phyloP scores from a whole-genome alignment of 768 basidiomycete genomes.

The Boletus pseudo-olivaceus region DNA sequence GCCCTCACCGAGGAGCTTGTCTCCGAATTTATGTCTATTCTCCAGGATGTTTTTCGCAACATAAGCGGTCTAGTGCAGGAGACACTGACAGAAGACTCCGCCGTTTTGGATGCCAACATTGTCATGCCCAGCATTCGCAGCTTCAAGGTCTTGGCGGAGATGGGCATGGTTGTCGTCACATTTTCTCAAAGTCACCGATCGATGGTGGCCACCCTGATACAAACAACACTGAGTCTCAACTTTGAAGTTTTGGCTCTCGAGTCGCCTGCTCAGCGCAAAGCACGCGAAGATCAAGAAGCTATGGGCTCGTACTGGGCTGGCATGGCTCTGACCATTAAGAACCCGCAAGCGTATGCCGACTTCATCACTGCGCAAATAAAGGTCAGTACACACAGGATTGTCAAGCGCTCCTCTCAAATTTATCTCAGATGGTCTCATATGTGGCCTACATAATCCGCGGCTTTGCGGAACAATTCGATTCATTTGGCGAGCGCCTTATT shows the following conservation, averaged over 20 bases:
- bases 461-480: constrained; percentile 57
- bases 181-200: constrained; percentile 80
- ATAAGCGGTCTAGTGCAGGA: constrained; percentile 70
- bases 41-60: constrained; percentile 74
- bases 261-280: constrained; percentile 75
- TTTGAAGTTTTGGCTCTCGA: constrained; percentile 77
- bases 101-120: constrained; percentile 48
- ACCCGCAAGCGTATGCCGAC: constrained; percentile 72
- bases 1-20: constrained; percentile 69
- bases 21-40: constrained; percentile 74
- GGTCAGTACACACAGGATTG: constrained; percentile 37
- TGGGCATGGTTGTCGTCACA: constrained; percentile 87
- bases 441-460: constrained; percentile 85
- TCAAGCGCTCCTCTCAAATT: constrained; percentile 4
- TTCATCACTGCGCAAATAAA: constrained; percentile 89
- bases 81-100: constrained; percentile 66
- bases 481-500: constrained; percentile 78
- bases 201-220: constrained; percentile 61
- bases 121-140: constrained; percentile 74
- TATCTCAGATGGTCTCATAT: constrained; percentile 78
- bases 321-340: constrained; percentile 72
- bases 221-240: constrained; percentile 69
- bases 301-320: constrained; percentile 83
- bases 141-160: constrained; percentile 92
- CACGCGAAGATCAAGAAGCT: constrained; percentile 74